Evolutionary conservation across 164 flowering plant species (phyloP).

Genomic region (Umbilicus rupestris): DNA sequence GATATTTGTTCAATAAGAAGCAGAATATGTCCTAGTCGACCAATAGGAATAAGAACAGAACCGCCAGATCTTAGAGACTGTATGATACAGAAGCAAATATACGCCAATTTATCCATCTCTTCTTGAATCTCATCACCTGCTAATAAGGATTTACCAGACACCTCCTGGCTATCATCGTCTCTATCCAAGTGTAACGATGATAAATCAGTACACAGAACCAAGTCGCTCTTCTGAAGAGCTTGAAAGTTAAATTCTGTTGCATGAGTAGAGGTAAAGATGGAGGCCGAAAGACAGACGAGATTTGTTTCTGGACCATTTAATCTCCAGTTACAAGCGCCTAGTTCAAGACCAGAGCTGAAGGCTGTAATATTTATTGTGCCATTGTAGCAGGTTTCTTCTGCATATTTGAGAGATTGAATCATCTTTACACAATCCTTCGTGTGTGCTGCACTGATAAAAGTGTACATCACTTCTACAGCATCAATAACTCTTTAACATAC

Average conservation of each 20-base stretch:
- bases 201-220: constrained; percentile 66
- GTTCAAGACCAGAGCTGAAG: constrained; percentile 83
- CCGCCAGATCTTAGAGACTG: constrained; percentile 68
- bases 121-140: constrained; percentile 37
- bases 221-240: constrained; percentile 56
- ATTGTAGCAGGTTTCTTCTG: constrained; percentile 73
- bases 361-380: constrained; percentile 56
- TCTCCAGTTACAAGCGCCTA: constrained; percentile 84
- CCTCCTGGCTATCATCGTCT: constrained; percentile 15
- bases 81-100: constrained; percentile 52
- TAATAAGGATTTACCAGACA: constrained; percentile 17
- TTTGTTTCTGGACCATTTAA: constrained; percentile 43
- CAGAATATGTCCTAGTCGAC: constrained; percentile 49
- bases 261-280: constrained; percentile 43
- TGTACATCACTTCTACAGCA: not conserved
- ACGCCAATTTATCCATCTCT: constrained; percentile 62
- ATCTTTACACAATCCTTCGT: constrained; percentile 55
- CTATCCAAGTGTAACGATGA: constrained; percentile 16
- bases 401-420: constrained; percentile 60
- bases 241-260: constrained; percentile 61
- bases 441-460: constrained; percentile 67
- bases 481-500: too few relatives aligned
- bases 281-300: constrained; percentile 47
- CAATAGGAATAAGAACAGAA: constrained; percentile 67
- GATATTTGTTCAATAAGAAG: constrained; percentile 66